A percentile compares a stretch with the other conserved stretches of the same genome.
Conservation (phyloP, 192 early-diverging fungal genomes). For the Rhizoclosmatium globosum region DNA sequence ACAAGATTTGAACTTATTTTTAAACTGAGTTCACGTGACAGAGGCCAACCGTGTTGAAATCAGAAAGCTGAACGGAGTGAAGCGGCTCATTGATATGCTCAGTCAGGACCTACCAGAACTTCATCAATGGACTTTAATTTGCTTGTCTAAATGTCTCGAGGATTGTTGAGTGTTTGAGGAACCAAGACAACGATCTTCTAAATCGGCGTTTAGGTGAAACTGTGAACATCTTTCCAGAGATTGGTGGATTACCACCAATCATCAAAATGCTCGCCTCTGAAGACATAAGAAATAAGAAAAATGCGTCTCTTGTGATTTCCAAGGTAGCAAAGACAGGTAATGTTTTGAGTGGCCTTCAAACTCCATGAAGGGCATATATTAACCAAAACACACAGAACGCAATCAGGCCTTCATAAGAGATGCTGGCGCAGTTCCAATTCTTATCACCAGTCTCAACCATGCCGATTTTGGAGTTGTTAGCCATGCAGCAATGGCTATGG, state of each 20-base stretch:
- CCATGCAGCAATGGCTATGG: conserved; percentile 55
- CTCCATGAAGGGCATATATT: background rate
- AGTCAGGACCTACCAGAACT: conserved; percentile 50
- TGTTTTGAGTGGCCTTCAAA: background rate
- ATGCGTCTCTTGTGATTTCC: conserved; percentile 45
- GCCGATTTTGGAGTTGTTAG: conserved; percentile 44
- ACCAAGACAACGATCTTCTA: too few species aligned
- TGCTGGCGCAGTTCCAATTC: conserved; percentile 46
- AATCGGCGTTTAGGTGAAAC: conserved; percentile 47
- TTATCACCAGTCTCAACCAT: conserved; percentile 43
- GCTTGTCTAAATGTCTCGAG: conserved; percentile 57
- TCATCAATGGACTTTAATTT: conserved; percentile 52
- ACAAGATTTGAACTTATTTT: background rate
- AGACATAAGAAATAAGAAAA: conserved; percentile 47
- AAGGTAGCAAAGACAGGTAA: conserved; percentile 49
- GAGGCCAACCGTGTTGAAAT: conserved; percentile 59
- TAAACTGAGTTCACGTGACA: conserved; percentile 10
- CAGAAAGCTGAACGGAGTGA: conserved; percentile 52
- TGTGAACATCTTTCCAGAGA: conserved; percentile 44
- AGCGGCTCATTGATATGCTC: conserved; percentile 55
- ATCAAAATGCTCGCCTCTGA: conserved; percentile 48
- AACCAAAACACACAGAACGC: conserved; percentile 39
- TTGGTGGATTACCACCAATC: conserved; percentile 46
- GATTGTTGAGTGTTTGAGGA: conserved; percentile 47
- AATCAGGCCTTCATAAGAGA: conserved; percentile 53